Evolutionary conservation across 768 basidiomycete genomes (phyloP).

Genomic region (Gyrodon lividus): DNA sequence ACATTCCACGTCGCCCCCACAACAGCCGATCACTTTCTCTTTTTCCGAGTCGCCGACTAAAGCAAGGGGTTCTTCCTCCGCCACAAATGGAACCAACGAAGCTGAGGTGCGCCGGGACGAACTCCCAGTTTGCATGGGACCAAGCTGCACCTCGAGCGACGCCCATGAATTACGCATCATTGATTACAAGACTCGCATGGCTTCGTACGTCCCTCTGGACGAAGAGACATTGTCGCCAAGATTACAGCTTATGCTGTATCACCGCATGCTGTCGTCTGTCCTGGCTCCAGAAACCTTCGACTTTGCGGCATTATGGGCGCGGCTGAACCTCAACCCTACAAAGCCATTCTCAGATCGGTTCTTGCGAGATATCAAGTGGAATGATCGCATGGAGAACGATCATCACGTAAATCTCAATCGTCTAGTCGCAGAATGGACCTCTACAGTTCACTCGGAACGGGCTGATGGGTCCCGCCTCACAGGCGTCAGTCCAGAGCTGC

Average conservation of each 20-base stretch:
- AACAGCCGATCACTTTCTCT: conserved; percentile 11
- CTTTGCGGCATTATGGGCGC: conserved; percentile 53
- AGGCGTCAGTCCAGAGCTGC: conserved; percentile 36
- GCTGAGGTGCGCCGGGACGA: neutral
- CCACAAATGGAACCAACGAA: neutral
- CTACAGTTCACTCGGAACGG: conserved; percentile 16
- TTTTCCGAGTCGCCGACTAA: neutral
- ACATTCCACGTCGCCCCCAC: conserved; percentile 15
- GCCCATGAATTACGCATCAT: conserved; percentile 43
- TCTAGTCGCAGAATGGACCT: conserved; percentile 34
- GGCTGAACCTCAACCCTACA: conserved; percentile 42
- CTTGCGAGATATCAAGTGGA: conserved; percentile 30
- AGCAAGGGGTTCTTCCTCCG: neutral
- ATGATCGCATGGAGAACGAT: conserved; percentile 14
- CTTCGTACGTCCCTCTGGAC: conserved; percentile 49
- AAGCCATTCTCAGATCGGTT: conserved; percentile 52
- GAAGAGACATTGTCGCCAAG: conserved; percentile 58
- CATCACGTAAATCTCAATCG: conserved; percentile 29
- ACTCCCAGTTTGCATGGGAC: neutral
- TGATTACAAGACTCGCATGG: conserved; percentile 71
- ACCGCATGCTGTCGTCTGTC: conserved; percentile 57
- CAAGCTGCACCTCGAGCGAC: neutral
- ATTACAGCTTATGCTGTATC: conserved; percentile 78
- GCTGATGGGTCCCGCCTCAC: conserved; percentile 19
- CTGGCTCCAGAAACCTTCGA: conserved; percentile 46